Percentiles rank a stretch among this genome's conserved stretches.
These are phyloP conservation scores for Dillenia turbinata DNA, from an alignment of 164 flowering plant species.

Conservation along the genomic window DNA sequence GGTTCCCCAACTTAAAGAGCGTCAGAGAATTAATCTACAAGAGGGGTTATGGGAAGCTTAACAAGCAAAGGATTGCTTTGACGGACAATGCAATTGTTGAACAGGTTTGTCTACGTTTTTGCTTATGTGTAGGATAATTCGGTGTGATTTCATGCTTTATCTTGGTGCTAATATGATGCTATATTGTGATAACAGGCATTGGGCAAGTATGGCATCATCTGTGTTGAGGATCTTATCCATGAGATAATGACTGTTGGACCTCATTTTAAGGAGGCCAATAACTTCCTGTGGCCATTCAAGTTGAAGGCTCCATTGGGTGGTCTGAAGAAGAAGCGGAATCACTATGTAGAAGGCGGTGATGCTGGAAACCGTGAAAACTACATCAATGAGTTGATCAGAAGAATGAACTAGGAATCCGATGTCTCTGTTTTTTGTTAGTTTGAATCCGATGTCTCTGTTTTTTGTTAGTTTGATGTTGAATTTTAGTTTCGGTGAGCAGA, in stretches of 20 bases:
- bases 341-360: conserved; percentile 68
- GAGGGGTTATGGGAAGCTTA: conserved; percentile 64
- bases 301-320: conserved; percentile 65
- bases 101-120: conserved; percentile 24
- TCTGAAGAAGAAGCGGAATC: conserved; percentile 65
- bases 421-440: too few species aligned
- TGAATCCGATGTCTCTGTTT: too few species aligned
- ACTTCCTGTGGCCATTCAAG: conserved; percentile 71
- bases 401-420: conserved; percentile 46
- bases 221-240: conserved; percentile 62
- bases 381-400: conserved; percentile 57
- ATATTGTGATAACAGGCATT: conserved; percentile 28
- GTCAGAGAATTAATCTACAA: conserved; percentile 61
- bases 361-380: conserved; percentile 66
- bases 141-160: neutral
- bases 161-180: neutral
- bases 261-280: conserved; percentile 64
- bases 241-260: conserved; percentile 73
- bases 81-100: conserved; percentile 59
- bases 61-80: conserved; percentile 52
- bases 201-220: conserved; percentile 54
- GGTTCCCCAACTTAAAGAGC: conserved; percentile 66
- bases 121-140: neutral
- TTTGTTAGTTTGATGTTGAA: too few species aligned
- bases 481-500: too few species aligned